These are phyloP conservation scores for Monilinia fructicola DNA, from an alignment of 2,329 filamentous ascomycete species.

Conservation along the genomic window DNA sequence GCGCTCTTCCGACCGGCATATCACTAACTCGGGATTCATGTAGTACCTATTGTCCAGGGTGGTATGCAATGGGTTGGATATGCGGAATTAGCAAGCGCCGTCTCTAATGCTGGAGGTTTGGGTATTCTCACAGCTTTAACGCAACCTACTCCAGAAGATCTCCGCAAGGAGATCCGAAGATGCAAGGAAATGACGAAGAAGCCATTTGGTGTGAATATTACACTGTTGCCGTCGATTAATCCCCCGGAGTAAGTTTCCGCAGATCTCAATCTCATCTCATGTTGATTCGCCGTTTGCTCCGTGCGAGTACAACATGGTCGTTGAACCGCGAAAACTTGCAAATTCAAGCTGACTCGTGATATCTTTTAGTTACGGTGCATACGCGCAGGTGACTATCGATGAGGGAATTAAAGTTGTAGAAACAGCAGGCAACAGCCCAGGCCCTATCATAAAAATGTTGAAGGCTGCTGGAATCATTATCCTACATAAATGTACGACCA, in stretches of 20 bases:
- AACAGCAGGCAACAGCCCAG: conserved; percentile 86
- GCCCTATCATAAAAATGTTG: conserved; percentile 83
- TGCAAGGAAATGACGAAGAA: conserved; percentile 76
- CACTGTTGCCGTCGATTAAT: conserved; percentile 83
- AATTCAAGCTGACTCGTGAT: conserved; percentile 8
- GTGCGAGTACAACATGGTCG: conserved; percentile 5
- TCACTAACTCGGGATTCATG: conserved; percentile 8
- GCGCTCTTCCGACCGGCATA: background rate
- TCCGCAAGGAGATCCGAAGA: conserved; percentile 88
- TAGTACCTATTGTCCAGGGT: conserved; percentile 80
- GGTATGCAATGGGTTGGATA: conserved; percentile 88
- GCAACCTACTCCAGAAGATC: conserved; percentile 85
- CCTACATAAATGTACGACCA: conserved; percentile 96
- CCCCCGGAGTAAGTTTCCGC: conserved; percentile 63
- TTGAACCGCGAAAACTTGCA: conserved; percentile 11
- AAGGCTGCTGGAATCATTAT: conserved; percentile 78
- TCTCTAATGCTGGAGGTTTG: conserved; percentile 78
- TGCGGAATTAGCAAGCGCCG: conserved; percentile 73
- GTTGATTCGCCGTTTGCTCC: conserved; percentile 20
- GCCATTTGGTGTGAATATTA: conserved; percentile 93
- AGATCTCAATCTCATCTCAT: conserved; percentile 12
- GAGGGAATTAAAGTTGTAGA: conserved; percentile 91
- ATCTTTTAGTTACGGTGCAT: conserved; percentile 65
- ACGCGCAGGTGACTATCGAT: conserved; percentile 89
- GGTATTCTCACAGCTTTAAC: conserved; percentile 86